Conservation (phyloP, 345 rosid species). For the Physaria fendleri region DNA sequence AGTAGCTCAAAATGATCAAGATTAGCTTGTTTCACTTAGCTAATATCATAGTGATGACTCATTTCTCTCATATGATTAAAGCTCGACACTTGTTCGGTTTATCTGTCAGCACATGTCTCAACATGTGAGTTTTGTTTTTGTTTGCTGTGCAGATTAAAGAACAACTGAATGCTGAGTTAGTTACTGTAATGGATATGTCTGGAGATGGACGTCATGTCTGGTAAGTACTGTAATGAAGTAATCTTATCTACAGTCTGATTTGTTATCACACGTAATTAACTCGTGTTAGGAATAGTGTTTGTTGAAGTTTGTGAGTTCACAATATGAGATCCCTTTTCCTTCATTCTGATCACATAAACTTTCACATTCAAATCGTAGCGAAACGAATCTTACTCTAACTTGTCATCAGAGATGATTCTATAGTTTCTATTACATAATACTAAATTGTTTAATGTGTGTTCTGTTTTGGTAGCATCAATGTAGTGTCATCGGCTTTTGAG, state of each 20-base stretch:
- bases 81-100: neutral
- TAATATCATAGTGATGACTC: neutral
- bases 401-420: neutral
- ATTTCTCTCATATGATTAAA: neutral
- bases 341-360: neutral
- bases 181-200: conserved; percentile 71
- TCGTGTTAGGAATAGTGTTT: neutral
- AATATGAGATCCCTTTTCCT: neutral
- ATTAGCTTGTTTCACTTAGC: neutral
- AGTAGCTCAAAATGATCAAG: conserved; percentile 1
- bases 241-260: neutral
- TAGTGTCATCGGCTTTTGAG: conserved; percentile 68
- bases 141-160: conserved; percentile 59
- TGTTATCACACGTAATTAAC: neutral
- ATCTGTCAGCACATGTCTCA: neutral
- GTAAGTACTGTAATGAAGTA: conserved; percentile 31
- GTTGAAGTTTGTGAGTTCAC: neutral
- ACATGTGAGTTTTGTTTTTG: neutral
- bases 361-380: neutral
- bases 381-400: neutral
- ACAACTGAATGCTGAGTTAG: conserved; percentile 69
- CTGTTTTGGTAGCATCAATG: conserved; percentile 64
- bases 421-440: neutral
- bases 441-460: neutral
- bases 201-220: conserved; percentile 98